Conservation (phyloP, 2,329 filamentous ascomycete species). For the Cladosporium halotolerans region DNA sequence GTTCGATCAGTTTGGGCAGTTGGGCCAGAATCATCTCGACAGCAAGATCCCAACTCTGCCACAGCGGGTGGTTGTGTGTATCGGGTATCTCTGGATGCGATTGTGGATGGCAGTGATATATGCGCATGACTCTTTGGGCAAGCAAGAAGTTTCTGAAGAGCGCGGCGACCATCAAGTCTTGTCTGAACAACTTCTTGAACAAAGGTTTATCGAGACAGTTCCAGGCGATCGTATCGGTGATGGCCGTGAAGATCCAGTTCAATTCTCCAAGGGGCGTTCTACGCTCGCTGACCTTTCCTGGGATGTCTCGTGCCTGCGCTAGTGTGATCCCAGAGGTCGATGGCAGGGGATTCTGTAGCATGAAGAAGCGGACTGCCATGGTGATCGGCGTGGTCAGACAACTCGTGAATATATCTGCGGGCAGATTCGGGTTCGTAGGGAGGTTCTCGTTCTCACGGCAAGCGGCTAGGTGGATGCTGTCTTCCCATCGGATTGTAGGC, state of each 20-base stretch:
- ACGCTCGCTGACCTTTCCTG: slow-evolving; percentile 84
- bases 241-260: slow-evolving; percentile 99
- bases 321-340: slow-evolving; percentile 57
- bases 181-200: slow-evolving; percentile 94
- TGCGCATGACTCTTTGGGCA: slow-evolving; percentile 90
- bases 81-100: slow-evolving; percentile 89
- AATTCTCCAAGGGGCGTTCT: slow-evolving; percentile 90
- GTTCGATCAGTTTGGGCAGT: slow-evolving; percentile 72
- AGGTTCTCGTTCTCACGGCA: slow-evolving; percentile 87
- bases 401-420: slow-evolving; percentile 90
- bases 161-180: slow-evolving; percentile 98
- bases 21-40: slow-evolving; percentile 92
- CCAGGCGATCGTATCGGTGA: slow-evolving; percentile 98
- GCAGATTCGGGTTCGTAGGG: slow-evolving; percentile 87
- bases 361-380: slow-evolving; percentile 94
- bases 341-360: slow-evolving; percentile 77
- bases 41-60: slow-evolving; percentile 96
- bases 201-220: slow-evolving; percentile 83
- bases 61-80: slow-evolving; percentile 88
- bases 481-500: slow-evolving; percentile 58
- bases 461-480: slow-evolving; percentile 87
- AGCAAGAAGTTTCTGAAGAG: slow-evolving; percentile 94
- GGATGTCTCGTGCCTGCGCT: slow-evolving; percentile 80
- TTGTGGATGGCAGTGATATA: slow-evolving; percentile 91
- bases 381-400: slow-evolving; percentile 96